Base-by-base conservation (phyloP, 305 asterid species). In the Ilex paraguariensis region DNA sequence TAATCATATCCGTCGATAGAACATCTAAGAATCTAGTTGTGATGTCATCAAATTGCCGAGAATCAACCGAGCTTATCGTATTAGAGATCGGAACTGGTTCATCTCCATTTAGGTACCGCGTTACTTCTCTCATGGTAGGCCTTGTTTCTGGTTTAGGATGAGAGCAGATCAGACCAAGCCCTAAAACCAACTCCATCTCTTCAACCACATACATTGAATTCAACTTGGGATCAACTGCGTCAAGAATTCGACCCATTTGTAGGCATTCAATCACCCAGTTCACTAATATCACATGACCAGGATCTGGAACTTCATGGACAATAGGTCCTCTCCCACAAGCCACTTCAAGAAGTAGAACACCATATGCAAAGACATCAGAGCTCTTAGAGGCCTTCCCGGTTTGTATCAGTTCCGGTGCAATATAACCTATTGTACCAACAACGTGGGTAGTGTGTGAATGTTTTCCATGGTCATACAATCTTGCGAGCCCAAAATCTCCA, bases 401-500 rank as follows among this genome's bases (percentile, higher is more conserved):
- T 17, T 82, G 67, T 1, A 83, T 50, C 40, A 85, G 45, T 53
- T 87, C 96, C 0, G 96, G 96, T 0, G 96, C 96, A 10, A 87
- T 64, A 72, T 85, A 84, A n/a, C 95, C 96, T 48, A 89, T 68
- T 0, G 96, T 89, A 16, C 96, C 96, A 1, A 89, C 95, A 0
- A 89, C 86, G 10, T 75, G 78, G 1, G 96, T 89, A 0, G 95
- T 84, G 73, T 81, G 81, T 5, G 88, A 71, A 54, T 45, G 57
- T 49, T 76, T 80, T 1, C 85, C 84, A 0, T 84, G 93, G 45
- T 86, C 87, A 11, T 81, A 78, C 39, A 80, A 60, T 61, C 95
- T 76, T 0, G 96, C 96, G 0, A 89, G 82, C 40, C 96, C 96
- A 45, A 89, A 89, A 66, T 89, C 96, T 5, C 95, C 96, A 14